Evolutionary conservation across 768 basidiomycete species (phyloP), one percentile per base, ranked within the genome.

Genomic region (Lactarius vividus): DNA sequence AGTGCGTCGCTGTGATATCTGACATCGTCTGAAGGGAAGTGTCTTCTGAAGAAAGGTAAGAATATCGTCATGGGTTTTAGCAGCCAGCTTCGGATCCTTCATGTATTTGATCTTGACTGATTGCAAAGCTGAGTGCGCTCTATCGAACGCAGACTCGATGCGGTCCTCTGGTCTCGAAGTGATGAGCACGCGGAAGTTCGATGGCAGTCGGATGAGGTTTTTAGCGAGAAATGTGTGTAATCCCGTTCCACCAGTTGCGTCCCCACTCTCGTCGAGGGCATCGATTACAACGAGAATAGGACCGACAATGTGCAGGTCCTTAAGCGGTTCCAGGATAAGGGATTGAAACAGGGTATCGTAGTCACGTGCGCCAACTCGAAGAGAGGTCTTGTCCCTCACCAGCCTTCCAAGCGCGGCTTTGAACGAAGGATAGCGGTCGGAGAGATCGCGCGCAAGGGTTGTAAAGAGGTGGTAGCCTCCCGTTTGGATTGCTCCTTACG

Each of bases 121-220:
- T 9, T 7, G 31, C 31, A n/a, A n/a, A n/a, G n/a, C n/a, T n/a
- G n/a, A n/a, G n/a, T n/a, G n/a, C n/a, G 31, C 37, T 23, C 23
- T 15, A 9, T 7, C 2, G 2, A 58, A 18, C 7, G 40, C 28
- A 1, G 57, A 10, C 37, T 42, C 57, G 57, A 58, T 40, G 16
- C 16, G 1, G 11, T 33, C 4, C 29, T 55, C 54, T 3, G 54
- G 54, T 20, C 54, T 3, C 11, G 54, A 56, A 8, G 29, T 40
- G 39, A 59, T 59, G 16, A 59, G 37, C 3, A 59, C 16, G 18
- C 57, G 57, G 6, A 59, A 59, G 6, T 59, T 59, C 7, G 57
- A 42, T 1, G 57, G 57, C 0, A 59, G 57, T 42, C 7, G 4
- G 2, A 9, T 7, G 8, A 55, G 15, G 15, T 9, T 8, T 9